These are phyloP conservation scores for Globisporangium mamillatum DNA, from an alignment of 352 stramenopile species.

Conservation along the genomic window DNA sequence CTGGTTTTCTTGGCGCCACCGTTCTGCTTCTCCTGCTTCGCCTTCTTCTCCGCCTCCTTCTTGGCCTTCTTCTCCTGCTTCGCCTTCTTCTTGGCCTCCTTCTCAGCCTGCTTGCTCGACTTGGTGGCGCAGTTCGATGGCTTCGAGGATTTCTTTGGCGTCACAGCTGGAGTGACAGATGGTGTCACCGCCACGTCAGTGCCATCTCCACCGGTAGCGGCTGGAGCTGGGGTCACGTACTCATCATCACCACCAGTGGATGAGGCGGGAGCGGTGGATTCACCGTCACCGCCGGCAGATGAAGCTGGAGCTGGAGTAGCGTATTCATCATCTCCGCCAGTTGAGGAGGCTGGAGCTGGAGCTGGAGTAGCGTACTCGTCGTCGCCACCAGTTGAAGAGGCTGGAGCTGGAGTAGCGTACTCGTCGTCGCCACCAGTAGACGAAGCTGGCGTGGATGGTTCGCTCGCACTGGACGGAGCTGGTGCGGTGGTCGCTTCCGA, in stretches of 20 bases:
- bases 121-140: constrained; percentile 7
- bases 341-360: background rate
- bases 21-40: constrained; percentile 4
- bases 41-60: constrained; percentile 4
- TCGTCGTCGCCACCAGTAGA: background rate
- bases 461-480: background rate
- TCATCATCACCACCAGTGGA: background rate
- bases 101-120: background rate
- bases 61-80: constrained; percentile 8
- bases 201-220: background rate
- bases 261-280: background rate
- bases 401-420: background rate
- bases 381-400: background rate
- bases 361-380: background rate
- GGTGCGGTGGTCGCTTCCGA: constrained; percentile 3
- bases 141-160: constrained; percentile 10
- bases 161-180: constrained; percentile 9
- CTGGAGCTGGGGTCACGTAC: background rate
- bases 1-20: background rate
- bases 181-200: background rate
- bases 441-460: background rate
- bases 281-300: background rate
- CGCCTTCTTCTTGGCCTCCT: constrained; percentile 5
- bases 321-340: background rate
- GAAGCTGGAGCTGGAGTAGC: constrained; percentile 6